Percentiles rank a stretch among this genome's conserved stretches.
Evolutionary conservation across 495 filamentous ascomycete genomes (phyloP).

Genomic region (Aspergillus bridgeri): DNA sequence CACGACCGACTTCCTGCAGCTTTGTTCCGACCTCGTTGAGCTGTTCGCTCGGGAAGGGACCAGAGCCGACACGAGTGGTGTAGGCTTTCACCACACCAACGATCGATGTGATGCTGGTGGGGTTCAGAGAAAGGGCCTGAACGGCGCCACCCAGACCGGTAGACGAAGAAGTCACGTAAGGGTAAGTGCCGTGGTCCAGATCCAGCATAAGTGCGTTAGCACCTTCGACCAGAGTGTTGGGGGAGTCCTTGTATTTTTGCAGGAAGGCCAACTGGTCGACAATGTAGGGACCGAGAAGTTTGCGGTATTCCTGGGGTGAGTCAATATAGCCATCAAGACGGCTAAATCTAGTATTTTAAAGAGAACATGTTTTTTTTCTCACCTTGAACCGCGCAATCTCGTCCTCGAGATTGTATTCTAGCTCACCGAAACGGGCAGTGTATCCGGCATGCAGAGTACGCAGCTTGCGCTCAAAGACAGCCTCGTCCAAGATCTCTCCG

Average conservation of each 20-base stretch:
- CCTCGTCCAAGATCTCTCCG: slow-evolving; percentile 70
- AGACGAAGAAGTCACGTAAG: slow-evolving; percentile 78
- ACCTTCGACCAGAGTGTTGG: slow-evolving; percentile 76
- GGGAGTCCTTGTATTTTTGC: slow-evolving; percentile 50
- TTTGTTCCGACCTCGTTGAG: slow-evolving; percentile 61
- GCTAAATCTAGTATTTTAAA: no score
- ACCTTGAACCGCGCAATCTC: slow-evolving; percentile 69
- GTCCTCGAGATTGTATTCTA: slow-evolving; percentile 75
- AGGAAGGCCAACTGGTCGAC: slow-evolving; percentile 58
- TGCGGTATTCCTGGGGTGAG: slow-evolving; percentile 53
- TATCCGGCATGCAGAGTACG: slow-evolving; percentile 62
- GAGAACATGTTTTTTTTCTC: neutral
- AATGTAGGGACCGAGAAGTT: slow-evolving; percentile 61
- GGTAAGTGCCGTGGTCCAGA: slow-evolving; percentile 76
- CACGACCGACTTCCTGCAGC: slow-evolving; percentile 59
- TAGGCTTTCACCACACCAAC: slow-evolving; percentile 88
- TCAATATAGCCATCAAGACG: slow-evolving; percentile 4
- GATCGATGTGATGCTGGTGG: slow-evolving; percentile 51
- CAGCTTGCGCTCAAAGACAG: slow-evolving; percentile 70
- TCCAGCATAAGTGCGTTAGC: slow-evolving; percentile 86
- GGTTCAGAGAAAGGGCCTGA: slow-evolving; percentile 59
- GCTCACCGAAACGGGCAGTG: slow-evolving; percentile 69
- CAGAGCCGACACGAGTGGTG: slow-evolving; percentile 71
- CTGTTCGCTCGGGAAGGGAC: slow-evolving; percentile 84
- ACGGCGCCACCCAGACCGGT: slow-evolving; percentile 74